Evolutionary conservation across 2,329 filamentous ascomycete genomes (phyloP), one percentile per base, ranked within the genome.

Genomic region (Ceratocystis cacaofunesta): DNA sequence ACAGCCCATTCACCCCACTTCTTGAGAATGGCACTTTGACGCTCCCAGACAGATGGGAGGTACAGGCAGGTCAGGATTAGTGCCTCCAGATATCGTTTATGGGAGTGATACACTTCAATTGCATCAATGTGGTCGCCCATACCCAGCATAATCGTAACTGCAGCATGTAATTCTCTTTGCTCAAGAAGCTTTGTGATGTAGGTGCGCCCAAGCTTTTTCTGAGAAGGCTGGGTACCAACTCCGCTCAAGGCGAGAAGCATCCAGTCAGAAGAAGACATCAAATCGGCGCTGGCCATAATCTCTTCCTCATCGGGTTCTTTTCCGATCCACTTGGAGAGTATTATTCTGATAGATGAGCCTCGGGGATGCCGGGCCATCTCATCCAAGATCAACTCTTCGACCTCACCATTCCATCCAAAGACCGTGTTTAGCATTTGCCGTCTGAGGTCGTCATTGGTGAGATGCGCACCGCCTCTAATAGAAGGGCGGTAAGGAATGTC

Each of bases 1-100:
- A 96, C 86, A 46, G 92, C 90, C 78, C 89, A 86, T 71, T 96
- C 92, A 66, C 94, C 94, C 94, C 94, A 99, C 78, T 94, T 92
- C 70, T 90, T 85, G 68, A 96, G 85, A 61, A 99, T 84, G 70
- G 89, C 88, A 12, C 88, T 87, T 74, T 96, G 91, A 41, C 92
- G 84, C 71, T 94, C 88, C 94, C 94, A 99, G 68, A 96, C 92
- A 0, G 81, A 78, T 0, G 92, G 91, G 71, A 87, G 90, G 30
- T 88, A 82, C 12, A 96, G 79, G 71, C 90, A 95, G 0, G 91
- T 89, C 69, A 99, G 80, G 15, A 99, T 82, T 41, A 97, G 80
- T 1, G 94, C 92, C 76, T 99, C 94, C 87, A 99, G 89, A 73
- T 87, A 95, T 71, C 87, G 86, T 74, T 87, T 90, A 69, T 94